phyloP scores from a whole-genome alignment of 2,329 filamentous ascomycete genomes.

The Periconia sp. region DNA sequence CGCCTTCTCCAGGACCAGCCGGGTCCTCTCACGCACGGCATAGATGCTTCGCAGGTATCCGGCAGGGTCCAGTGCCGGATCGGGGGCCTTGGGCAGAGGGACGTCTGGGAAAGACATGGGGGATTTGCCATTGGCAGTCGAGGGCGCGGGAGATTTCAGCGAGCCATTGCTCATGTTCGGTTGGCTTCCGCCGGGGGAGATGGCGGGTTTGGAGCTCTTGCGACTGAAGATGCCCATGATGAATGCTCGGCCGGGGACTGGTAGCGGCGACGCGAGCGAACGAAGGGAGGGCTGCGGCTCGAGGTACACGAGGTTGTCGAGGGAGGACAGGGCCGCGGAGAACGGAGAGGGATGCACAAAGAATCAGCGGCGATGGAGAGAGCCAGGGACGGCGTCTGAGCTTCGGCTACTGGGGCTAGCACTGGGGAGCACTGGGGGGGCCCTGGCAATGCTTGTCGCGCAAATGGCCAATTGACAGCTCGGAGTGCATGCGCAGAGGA shows the following conservation, averaged over 20 bases:
- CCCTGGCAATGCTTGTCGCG: no score
- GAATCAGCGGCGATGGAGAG: not conserved
- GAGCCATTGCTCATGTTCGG: slow-evolving; percentile 56
- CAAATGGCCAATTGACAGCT: no score
- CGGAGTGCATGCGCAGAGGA: no score
- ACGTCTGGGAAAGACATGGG: slow-evolving; percentile 69
- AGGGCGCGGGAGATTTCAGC: slow-evolving; percentile 56
- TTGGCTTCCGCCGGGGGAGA: slow-evolving; percentile 43
- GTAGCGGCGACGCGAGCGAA: slow-evolving; percentile 8
- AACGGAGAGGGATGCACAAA: slow-evolving; percentile 3
- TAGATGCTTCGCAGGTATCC: slow-evolving; percentile 90
- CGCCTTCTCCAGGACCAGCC: slow-evolving; percentile 77
- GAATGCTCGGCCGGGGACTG: slow-evolving; percentile 13
- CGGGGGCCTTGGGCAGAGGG: slow-evolving; percentile 81
- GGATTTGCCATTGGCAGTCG: slow-evolving; percentile 44
- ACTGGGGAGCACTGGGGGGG: no score
- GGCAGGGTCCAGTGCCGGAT: slow-evolving; percentile 85
- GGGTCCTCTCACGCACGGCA: slow-evolving; percentile 81
- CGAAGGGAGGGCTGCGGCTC: no score
- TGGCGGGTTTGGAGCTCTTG: slow-evolving; percentile 52
- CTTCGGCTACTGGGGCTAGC: not conserved
- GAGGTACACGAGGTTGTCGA: no score
- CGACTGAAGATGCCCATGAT: slow-evolving; percentile 61
- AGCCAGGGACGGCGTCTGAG: not conserved
- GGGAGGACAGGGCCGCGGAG: no score